Evolutionary conservation across 2,329 filamentous ascomycete genomes (phyloP), one percentile per base, ranked within the genome.

Genomic region (Endocalyx cinctus): DNA sequence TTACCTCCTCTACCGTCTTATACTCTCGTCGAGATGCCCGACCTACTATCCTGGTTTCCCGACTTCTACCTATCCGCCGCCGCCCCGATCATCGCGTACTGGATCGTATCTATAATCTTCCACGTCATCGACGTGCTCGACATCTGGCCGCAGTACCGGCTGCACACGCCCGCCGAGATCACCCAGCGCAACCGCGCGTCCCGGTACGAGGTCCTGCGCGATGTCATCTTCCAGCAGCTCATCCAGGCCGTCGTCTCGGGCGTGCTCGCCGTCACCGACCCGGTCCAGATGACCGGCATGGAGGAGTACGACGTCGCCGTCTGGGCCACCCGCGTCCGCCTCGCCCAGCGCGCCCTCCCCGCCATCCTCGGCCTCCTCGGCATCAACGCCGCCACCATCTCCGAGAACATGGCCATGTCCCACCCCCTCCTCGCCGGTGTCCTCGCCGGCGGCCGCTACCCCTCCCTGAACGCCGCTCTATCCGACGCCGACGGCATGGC

Each of bases 121-220:
- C 90, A 97, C 68, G 55, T 81, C 48, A 80, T 97, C 53, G 92
- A 98, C 63, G 69, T 80, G 38, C 81, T 82, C 63, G 87, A 96
- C 59, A 67, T 90, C 23, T 94, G 90, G 59, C 82, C 89, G 13
- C 79, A 94, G 52, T 96, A 97, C 64, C 84, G 92, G 43, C 72
- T 98, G 26, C 92, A 98, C 64, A 97, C 92, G 0, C 92, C 92
- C 11, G 88, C 87, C 33, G 90, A 97, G 62, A 84, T 97, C 43
- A 59, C 81, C 22, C 86, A 87, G 60, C 79, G 89, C 50, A 96
- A 96, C 62, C 87, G 87, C 54, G 90, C 87, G 33, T 77, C 84
- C 29, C 79, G 87, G 42, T 86, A 77, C 64, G 83, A 96, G 52
- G 88, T 95, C 4, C 78, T 90, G 43, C 82, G 86, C 58, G 90